Base-by-base conservation (phyloP, 139 green algal species). In the Closterium sp. region DNA sequence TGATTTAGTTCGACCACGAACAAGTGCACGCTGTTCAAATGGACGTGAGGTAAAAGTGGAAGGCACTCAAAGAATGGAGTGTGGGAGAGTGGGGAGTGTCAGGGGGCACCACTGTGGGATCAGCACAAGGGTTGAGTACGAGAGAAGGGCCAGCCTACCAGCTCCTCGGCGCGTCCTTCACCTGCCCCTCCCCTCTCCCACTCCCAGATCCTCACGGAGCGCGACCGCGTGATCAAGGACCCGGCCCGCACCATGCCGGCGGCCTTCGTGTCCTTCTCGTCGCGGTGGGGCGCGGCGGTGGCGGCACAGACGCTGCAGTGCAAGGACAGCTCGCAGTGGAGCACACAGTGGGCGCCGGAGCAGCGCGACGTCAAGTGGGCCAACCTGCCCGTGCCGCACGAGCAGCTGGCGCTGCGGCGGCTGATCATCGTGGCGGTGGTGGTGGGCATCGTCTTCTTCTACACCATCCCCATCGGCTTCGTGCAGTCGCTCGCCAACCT, bases 341-440 rank as follows among this genome's bases (percentile, higher is more conserved):
- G 91, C 64, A 93, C 90, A 3, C 36, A 93, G 7, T 94, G 91
- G 91, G 91, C 91, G 33, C 91, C 91, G 34, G 91, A 94, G 55
- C 91, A 90, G 69, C 88, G 91, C 28, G 91, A 94, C 66, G 91
- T 94, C 23, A 31, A 36, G 34, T 94, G 91, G 91, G 19, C 35
- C 25, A 94, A 94, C 85, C 87, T 94, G 23, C 34, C 91, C n/a
- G 55, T 93, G 34, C 33, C 35, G 0, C 90, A 93, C 84, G 28
- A 90, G 9, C 25, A 66, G 23, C 87, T 94, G 25, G 90, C 12
- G 0, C 28, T 84, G 76, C 88, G 91, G 31, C 55, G 34, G 5
- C 10, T 81, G 9, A 4, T 89, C 32, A 36, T 93, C 6, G 9
- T 30, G 33, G 88, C 33, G 25, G 55, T 31, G 3, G 83, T 23